phyloP scores from a whole-genome alignment of 257 asterid species.

The Primulina huaijiensis region DNA sequence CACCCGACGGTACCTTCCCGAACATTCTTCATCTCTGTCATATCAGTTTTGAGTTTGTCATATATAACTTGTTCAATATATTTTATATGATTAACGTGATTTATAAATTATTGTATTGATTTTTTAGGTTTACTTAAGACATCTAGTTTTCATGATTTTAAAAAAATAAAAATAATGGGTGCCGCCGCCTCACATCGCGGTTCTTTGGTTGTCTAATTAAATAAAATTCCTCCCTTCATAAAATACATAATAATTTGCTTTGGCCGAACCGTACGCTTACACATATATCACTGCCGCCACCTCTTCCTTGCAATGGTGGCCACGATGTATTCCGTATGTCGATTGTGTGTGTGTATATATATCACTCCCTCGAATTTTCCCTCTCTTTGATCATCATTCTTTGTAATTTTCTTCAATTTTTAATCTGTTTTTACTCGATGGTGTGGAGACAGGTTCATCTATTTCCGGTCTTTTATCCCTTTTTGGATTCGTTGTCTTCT shows the following conservation, averaged over 20 bases:
- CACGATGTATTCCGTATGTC: conserved; percentile 4
- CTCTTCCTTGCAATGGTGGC: conserved; percentile 18
- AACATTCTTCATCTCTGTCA: no score
- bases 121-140: no score
- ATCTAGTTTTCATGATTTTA: no score
- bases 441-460: conserved; percentile 27
- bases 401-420: neutral
- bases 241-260: neutral
- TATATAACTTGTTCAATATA: no score
- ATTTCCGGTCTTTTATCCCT: conserved; percentile 7
- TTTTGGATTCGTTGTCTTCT: neutral
- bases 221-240: neutral
- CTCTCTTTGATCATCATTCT: neutral
- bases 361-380: conserved; percentile 7
- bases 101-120: no score
- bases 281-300: conserved; percentile 45
- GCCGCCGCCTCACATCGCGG: no score
- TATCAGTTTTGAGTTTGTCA: no score
- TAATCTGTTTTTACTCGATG: neutral
- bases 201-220: no score
- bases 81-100: no score
- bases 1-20: no score
- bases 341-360: conserved; percentile 23
- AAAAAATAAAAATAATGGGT: no score
- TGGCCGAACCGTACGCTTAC: neutral